Conservation (phyloP, 140 eudicot species). For the Erigeron philadelphicus region DNA sequence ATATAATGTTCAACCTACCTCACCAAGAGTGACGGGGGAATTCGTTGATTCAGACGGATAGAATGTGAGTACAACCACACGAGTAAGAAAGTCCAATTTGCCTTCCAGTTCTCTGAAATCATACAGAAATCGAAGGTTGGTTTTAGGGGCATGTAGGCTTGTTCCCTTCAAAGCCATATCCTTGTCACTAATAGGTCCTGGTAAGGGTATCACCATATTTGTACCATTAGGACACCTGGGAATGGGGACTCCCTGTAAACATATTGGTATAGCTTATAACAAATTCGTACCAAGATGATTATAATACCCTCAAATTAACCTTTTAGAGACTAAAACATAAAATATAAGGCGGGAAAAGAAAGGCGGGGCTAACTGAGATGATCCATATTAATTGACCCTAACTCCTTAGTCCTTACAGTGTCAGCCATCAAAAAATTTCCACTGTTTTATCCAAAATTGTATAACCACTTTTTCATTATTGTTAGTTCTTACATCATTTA, state of each 20-base stretch:
- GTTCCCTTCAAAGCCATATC: conserved; percentile 70
- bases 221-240: conserved; percentile 90
- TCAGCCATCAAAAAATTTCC: background rate
- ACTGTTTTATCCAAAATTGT: background rate
- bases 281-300: conserved; percentile 14
- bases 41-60: conserved; percentile 72
- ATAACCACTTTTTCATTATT: background rate
- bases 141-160: conserved; percentile 40
- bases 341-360: background rate
- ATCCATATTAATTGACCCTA: background rate
- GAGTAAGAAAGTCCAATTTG: conserved; percentile 84
- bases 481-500: conserved; percentile 1
- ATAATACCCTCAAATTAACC: background rate
- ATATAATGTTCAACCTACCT: conserved; percentile 51
- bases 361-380: background rate
- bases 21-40: conserved; percentile 82
- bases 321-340: background rate
- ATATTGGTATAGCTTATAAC: conserved; percentile 9
- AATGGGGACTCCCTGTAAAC: conserved; percentile 69
- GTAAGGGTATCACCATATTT: conserved; percentile 61
- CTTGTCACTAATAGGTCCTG: conserved; percentile 66
- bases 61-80: conserved; percentile 80
- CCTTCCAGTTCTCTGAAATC: conserved; percentile 80
- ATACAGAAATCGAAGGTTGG: conserved; percentile 52
- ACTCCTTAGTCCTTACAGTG: too few species aligned